Evolutionary conservation across 2,329 filamentous ascomycete species (phyloP).

Genomic region (Phialophora expanda): DNA sequence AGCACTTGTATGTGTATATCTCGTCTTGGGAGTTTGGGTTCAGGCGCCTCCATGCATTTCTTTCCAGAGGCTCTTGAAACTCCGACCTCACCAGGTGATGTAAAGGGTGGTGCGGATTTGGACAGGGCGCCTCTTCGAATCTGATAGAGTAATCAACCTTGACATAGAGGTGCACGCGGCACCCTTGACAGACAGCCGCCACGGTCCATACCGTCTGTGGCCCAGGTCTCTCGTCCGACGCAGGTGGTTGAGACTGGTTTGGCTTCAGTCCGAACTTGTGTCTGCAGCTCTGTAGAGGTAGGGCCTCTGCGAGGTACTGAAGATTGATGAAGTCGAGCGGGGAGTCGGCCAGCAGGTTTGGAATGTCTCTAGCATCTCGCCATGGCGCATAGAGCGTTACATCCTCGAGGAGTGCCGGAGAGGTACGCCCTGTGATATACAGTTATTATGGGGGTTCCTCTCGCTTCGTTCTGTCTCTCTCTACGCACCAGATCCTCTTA

Average conservation of each 20-base stretch:
- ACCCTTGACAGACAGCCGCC: slow-evolving; percentile 65
- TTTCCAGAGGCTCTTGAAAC: slow-evolving; percentile 35
- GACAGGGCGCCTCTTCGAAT: slow-evolving; percentile 50
- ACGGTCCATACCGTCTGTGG: slow-evolving; percentile 60
- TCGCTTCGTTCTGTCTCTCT: not conserved
- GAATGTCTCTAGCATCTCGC: slow-evolving; percentile 51
- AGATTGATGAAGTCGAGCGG: slow-evolving; percentile 57
- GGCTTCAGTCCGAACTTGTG: slow-evolving; percentile 65
- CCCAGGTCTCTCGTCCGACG: slow-evolving; percentile 46
- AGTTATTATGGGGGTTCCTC: slow-evolving; percentile 16
- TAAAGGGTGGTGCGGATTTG: slow-evolving; percentile 58
- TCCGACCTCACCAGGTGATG: slow-evolving; percentile 64
- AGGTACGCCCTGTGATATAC: slow-evolving; percentile 38
- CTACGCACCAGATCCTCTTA: slow-evolving; percentile 38
- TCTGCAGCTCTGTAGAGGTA: slow-evolving; percentile 54
- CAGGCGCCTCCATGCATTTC: slow-evolving; percentile 40
- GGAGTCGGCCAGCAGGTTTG: slow-evolving; percentile 63
- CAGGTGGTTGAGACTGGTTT: slow-evolving; percentile 58
- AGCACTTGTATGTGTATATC: slow-evolving; percentile 63
- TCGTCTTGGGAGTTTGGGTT: slow-evolving; percentile 46
- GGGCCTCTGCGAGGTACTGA: slow-evolving; percentile 41
- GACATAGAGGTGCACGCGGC: slow-evolving; percentile 67
- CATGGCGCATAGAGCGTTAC: slow-evolving; percentile 59
- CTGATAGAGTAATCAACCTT: slow-evolving; percentile 58
- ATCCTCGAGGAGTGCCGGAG: slow-evolving; percentile 59